Conservation (phyloP, 2,329 filamentous ascomycete genomes). For the Samsoniella hepiali region DNA sequence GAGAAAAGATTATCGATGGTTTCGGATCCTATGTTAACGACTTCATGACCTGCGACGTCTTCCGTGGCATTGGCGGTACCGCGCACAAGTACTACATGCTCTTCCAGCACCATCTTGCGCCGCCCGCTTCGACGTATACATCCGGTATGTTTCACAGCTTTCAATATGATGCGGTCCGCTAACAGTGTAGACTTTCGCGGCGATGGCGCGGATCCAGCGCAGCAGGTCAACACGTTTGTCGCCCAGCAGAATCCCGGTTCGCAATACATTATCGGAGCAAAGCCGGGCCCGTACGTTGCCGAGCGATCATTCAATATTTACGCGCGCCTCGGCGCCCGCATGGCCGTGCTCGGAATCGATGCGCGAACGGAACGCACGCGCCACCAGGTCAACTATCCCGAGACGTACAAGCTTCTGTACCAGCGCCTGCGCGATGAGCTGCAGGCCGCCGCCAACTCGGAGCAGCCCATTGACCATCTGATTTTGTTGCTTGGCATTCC, state of each 20-base stretch:
- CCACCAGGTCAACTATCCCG: conserved; percentile 91
- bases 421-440: conserved; percentile 72
- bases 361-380: conserved; percentile 91
- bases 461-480: conserved; percentile 81
- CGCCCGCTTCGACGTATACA: conserved; percentile 81
- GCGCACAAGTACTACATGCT: conserved; percentile 98
- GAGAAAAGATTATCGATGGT: conserved; percentile 74
- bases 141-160: conserved; percentile 48
- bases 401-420: conserved; percentile 84
- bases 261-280: conserved; percentile 75
- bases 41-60: conserved; percentile 91
- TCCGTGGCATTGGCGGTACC: conserved; percentile 84
- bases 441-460: conserved; percentile 58
- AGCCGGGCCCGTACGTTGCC: conserved; percentile 82
- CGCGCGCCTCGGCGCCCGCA: conserved; percentile 73
- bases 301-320: conserved; percentile 86
- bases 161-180: conserved; percentile 25
- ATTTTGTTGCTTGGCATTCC: conserved; percentile 85
- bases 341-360: conserved; percentile 85
- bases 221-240: conserved; percentile 74
- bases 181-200: conserved; percentile 28
- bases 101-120: conserved; percentile 91
- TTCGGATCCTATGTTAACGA: conserved; percentile 91
- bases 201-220: conserved; percentile 63
- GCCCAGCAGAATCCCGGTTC: conserved; percentile 52